A percentile compares a stretch with the other conserved stretches of the same genome.
phyloP scores from a whole-genome alignment of 1,284 basidiomycete species.

The Marasmius tenuissimus region DNA sequence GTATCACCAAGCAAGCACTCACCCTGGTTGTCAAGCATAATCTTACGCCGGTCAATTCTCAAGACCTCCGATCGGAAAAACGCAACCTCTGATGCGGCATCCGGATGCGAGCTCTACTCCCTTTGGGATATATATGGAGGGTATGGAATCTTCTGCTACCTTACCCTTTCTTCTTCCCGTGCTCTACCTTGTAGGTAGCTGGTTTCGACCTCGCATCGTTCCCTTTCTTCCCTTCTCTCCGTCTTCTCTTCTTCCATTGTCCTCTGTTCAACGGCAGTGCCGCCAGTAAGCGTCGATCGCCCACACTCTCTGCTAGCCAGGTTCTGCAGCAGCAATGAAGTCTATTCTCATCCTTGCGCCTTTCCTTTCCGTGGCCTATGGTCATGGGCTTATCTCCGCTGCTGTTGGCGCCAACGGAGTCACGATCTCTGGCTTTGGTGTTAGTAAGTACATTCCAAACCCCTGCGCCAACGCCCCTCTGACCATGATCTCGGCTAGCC shows the following conservation, averaged over 20 bases:
- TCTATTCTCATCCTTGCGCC: conserved; percentile 9
- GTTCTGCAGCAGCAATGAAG: conserved; percentile 11
- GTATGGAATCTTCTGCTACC: background rate
- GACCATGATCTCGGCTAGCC: conserved; percentile 1
- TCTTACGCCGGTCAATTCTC: no score
- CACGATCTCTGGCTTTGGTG: conserved; percentile 18
- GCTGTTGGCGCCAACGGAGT: conserved; percentile 19
- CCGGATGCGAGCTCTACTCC: no score
- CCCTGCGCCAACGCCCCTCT: background rate
- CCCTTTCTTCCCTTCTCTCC: conserved; percentile 1
- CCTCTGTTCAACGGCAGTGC: conserved; percentile 3
- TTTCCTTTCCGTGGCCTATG: conserved; percentile 13
- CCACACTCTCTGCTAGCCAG: background rate
- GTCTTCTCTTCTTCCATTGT: background rate
- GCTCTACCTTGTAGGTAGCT: conserved; percentile 8
- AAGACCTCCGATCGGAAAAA: no score
- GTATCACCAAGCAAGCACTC: no score
- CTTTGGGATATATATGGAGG: background rate
- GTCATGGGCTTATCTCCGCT: conserved; percentile 16
- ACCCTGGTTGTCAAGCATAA: no score
- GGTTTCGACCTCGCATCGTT: conserved; percentile 4
- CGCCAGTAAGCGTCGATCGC: background rate
- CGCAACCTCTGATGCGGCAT: no score
- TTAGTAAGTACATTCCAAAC: conserved; percentile 13
- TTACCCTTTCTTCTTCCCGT: conserved; percentile 2